Base-by-base conservation (phyloP, 495 filamentous ascomycete genomes). In the Staphylotrichum tortipilum region DNA sequence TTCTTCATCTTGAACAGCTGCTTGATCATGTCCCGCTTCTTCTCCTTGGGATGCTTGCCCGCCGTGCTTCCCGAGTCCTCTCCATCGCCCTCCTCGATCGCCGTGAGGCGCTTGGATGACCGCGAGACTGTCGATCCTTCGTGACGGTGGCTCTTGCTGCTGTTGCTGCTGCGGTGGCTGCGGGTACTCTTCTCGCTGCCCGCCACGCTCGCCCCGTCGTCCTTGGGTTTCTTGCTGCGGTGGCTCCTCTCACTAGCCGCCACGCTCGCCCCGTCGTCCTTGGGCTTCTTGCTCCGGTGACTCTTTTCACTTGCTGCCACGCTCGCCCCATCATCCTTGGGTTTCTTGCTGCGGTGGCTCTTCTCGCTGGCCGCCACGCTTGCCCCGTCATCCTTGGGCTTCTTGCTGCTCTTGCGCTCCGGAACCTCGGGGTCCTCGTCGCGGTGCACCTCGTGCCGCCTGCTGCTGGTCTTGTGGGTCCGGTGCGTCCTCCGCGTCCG, bases 1-100 rank as follows among this genome's bases (percentile, higher is more conserved):
- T 70, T 70, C 60, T 59, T 70, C 60, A 65, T 69, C 58, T 70
- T 73, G 50, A 82, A 80, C 41, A 82, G 44, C 21, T 65, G 49
- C 52, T 73, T 71, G 6, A 70, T 67, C 67, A 78, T 74, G 58
- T 72, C 78, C 47, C 70, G 64, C 63, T 78, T 75, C 56, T 69
- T 68, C 64, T 78, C 74, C 56, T 68, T 71, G 10, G 60, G 62
- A n/a, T n/a, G n/a, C 30, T 50, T 57, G 24, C 40, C n/a, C 44
- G 42, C 15, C 60, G 47, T 30, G 58, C 45, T 35, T 0, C 15
- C 44, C 1, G 28, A 57, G 1, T 67, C 68, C 31, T 64, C 64
- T 9, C 60, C 64, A 23, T 56, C 61, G 34, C 47, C 52, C 22
- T 56, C 59, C 15, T 67, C 63, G 36, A 67, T 58, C 17, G 53